Evolutionary conservation across 805 yeast genomes (phyloP).

Genomic region (Pichia scutulata): DNA sequence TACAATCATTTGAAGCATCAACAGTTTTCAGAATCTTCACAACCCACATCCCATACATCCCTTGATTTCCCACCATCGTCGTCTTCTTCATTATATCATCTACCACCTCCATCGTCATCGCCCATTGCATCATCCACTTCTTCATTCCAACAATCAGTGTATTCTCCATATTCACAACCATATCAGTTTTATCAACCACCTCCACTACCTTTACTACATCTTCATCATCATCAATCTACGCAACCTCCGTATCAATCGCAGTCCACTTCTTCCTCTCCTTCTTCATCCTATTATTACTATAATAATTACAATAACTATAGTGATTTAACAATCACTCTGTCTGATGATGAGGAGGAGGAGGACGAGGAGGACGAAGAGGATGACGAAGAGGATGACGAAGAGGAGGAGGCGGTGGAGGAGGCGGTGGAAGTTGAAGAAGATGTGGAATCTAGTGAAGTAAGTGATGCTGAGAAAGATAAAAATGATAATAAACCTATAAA

Average conservation of each 20-base stretch:
- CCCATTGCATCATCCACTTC: neutral
- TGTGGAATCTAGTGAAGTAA: neutral
- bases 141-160: neutral
- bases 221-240: neutral
- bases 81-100: neutral
- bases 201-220: neutral
- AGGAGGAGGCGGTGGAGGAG: neutral
- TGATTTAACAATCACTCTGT: neutral
- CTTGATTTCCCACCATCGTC: neutral
- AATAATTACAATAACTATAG: neutral
- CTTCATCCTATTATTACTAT: neutral
- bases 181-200: neutral
- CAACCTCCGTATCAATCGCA: constrained; percentile 6
- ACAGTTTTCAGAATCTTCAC: neutral
- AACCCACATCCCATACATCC: neutral
- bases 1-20: neutral
- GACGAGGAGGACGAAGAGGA: neutral
- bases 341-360: neutral
- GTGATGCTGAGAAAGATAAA: neutral
- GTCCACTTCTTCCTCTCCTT: neutral
- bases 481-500: neutral
- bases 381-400: neutral
- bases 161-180: constrained; percentile 1
- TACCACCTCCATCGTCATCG: neutral
- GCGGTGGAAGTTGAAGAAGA: neutral